Percentiles rank a stretch among this genome's conserved stretches.
These are phyloP conservation scores for Aspergillus costaricaensis DNA, from an alignment of 2,329 filamentous ascomycete genomes.

Conservation along the genomic window DNA sequence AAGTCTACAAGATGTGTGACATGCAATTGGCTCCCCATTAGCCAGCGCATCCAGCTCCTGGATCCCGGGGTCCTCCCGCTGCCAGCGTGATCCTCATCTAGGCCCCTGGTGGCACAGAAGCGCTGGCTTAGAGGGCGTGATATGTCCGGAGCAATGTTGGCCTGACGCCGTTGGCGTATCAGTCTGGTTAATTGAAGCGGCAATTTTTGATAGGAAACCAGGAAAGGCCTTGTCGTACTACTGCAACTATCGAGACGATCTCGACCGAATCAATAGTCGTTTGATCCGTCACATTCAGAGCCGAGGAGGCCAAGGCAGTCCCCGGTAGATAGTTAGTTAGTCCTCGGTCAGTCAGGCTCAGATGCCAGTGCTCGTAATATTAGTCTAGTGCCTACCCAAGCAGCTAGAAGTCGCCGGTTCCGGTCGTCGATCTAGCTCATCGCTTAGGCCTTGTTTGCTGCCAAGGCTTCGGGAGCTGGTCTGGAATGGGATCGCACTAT, in stretches of 20 bases:
- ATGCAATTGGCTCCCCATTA: not conserved
- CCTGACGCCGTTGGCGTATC: not conserved
- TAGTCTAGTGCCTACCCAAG: not conserved
- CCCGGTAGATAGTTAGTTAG: too few species aligned
- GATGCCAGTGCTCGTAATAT: not conserved
- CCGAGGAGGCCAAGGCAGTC: not conserved
- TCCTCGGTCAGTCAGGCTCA: not conserved
- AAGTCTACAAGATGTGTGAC: not conserved
- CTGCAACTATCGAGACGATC: not conserved
- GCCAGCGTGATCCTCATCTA: not conserved
- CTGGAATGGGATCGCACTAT: not conserved
- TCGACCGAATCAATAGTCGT: not conserved
- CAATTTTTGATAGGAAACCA: not conserved
- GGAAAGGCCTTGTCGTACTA: not conserved
- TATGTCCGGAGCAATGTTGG: not conserved
- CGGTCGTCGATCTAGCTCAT: not conserved
- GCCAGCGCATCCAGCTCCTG: not conserved
- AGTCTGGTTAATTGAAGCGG: not conserved
- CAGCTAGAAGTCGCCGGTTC: not conserved
- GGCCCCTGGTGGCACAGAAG: not conserved
- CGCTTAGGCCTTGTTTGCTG: not conserved
- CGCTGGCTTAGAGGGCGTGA: not conserved
- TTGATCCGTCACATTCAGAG: conserved; percentile 2
- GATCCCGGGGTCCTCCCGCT: not conserved
- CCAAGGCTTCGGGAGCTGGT: conserved; percentile 2